phyloP scores from a whole-genome alignment of 2,329 filamentous ascomycete genomes.

The Penicillium olsonii region DNA sequence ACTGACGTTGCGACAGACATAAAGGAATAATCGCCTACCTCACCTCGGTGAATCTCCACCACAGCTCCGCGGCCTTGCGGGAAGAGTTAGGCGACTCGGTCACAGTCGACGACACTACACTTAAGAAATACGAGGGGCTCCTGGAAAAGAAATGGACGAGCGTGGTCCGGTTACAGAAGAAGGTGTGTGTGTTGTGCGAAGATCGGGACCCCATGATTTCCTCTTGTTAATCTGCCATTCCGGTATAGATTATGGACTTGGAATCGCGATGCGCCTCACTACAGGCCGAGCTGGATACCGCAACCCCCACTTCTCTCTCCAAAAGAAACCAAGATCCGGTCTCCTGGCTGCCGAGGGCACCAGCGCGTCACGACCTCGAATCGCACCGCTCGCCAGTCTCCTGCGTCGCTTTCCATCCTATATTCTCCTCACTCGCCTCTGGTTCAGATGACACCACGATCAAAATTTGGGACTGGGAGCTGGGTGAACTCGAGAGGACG shows the following conservation, averaged over 20 bases:
- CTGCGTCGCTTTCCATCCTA: constrained; percentile 87
- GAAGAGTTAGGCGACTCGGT: constrained; percentile 71
- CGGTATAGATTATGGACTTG: constrained; percentile 80
- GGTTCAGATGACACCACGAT: constrained; percentile 92
- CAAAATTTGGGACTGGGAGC: constrained; percentile 97
- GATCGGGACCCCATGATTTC: constrained; percentile 5
- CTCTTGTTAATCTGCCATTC: constrained; percentile 16
- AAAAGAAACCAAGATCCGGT: constrained; percentile 79
- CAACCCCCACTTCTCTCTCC: constrained; percentile 76
- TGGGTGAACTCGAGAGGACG: constrained; percentile 85
- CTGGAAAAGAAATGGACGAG: constrained; percentile 99
- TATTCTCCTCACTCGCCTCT: constrained; percentile 86
- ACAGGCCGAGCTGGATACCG: constrained; percentile 81
- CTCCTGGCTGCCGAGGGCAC: constrained; percentile 82
- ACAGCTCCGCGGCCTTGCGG: constrained; percentile 70
- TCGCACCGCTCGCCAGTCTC: constrained; percentile 80
- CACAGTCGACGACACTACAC: constrained; percentile 74
- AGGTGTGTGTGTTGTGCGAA: constrained; percentile 56
- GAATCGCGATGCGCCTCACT: constrained; percentile 72
- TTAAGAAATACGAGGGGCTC: constrained; percentile 91
- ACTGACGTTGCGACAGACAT: constrained; percentile 60
- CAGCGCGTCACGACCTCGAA: constrained; percentile 78
- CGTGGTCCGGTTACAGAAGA: constrained; percentile 91
- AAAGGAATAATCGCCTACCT: constrained; percentile 93
- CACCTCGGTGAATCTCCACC: constrained; percentile 68